Base-by-base conservation (phyloP, 306 rosid species). In the Geum urbanum region DNA sequence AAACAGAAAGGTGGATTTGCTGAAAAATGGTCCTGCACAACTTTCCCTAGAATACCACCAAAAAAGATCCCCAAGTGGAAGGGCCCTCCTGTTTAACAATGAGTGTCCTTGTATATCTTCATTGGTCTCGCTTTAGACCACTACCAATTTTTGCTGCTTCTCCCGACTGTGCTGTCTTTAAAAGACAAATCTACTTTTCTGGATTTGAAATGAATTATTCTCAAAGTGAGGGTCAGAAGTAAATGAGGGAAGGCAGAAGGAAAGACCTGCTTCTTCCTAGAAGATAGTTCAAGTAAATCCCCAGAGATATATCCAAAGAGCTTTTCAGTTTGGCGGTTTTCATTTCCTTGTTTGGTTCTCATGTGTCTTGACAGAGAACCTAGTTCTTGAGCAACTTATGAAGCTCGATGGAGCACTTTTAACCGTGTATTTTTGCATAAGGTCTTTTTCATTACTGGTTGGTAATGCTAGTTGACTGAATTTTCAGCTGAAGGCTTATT, bases 401-500 rank as follows among this genome's bases (percentile, higher is more conserved):
- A 57, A 75, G 46, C 35, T 66, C 57, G 20, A 24, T 13, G 47
- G 41, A 22, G 56, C 52, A 16, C 0, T 55, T 22, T 72, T 67
- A 72, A 18, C 43, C 40, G 13, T 39, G 20, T 63, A 47, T 47
- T 32, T 16, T 22, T 70, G 63, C 43, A 53, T 48, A 35, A 76
- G 69, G 70, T 76, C 69, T 19, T n/a, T 67, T 63, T 64, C 58
- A 60, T 68, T 76, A 61, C 73, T 83, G 49, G 83, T 77, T 73
- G 67, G 57, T 57, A 73, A 76, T 70, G 58, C 70, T n/a, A 63
- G 75, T 75, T 79, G 73, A 77, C 75, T 86, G 69, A 78, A 67
- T 90, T 57, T 88, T 86, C 88, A 94, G 97, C 87, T 58, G 86
- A 89, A 84, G 97, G 89, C 18, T 65, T 94, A 85, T 79, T 58